Conservation (phyloP, 768 basidiomycete genomes). For the Suillus paluster region DNA sequence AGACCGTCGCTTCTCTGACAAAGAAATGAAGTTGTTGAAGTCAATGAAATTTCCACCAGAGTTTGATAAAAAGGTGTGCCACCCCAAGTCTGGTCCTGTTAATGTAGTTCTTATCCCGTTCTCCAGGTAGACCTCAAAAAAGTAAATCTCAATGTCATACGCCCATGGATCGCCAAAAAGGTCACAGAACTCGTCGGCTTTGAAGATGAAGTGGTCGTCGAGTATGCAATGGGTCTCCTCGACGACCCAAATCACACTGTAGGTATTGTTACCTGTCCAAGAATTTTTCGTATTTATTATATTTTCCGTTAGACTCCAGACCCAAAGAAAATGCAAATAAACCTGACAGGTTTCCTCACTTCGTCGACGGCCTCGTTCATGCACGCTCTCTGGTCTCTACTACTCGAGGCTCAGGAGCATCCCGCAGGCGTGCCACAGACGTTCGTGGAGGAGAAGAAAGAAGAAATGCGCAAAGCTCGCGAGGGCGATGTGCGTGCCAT, state of each 20-base stretch:
- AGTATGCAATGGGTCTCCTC: conserved; percentile 93
- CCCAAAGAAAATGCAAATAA: conserved; percentile 95
- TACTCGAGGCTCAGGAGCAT: conserved; percentile 92
- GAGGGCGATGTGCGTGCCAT: conserved; percentile 67
- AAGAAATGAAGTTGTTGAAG: conserved; percentile 89
- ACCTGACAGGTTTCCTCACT: conserved; percentile 90
- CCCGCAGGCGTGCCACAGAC: conserved; percentile 88
- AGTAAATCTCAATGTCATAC: conserved; percentile 89
- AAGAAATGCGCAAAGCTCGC: conserved; percentile 77
- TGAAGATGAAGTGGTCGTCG: conserved; percentile 96
- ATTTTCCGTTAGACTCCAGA: conserved; percentile 69
- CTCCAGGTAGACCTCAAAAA: conserved; percentile 90
- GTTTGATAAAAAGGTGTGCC: conserved; percentile 81
- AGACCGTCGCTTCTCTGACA: conserved; percentile 93
- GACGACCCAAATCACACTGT: conserved; percentile 89
- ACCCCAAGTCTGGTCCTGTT: neutral
- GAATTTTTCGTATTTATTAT: neutral
- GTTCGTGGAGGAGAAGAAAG: conserved; percentile 91
- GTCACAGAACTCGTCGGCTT: conserved; percentile 89
- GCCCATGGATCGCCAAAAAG: conserved; percentile 95
- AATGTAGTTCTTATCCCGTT: conserved; percentile 1
- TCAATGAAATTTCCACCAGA: conserved; percentile 88
- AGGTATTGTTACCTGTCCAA: conserved; percentile 27
- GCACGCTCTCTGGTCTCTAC: conserved; percentile 83
- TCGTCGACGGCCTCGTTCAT: conserved; percentile 88